A percentile compares a stretch with the other conserved stretches of the same genome.
Conservation (phyloP, 1,139 yeast species). For the Candida tetrigidarum region DNA sequence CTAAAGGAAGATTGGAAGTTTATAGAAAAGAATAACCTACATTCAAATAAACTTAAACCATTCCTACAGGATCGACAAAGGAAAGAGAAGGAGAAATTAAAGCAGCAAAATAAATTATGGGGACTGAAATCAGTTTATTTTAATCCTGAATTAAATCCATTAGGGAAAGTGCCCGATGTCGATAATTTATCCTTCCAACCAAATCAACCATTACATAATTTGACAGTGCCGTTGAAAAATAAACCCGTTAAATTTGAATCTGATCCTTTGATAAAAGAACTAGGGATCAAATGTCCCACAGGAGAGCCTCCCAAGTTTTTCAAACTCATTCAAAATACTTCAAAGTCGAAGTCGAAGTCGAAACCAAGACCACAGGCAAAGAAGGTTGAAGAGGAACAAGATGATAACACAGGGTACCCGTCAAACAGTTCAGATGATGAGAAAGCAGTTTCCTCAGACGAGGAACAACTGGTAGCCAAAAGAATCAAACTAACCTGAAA, state of each 20-base stretch:
- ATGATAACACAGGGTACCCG: conserved; percentile 3
- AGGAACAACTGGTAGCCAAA: conserved; percentile 6
- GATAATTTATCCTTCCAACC: conserved; percentile 2
- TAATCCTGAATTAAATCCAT: conserved; percentile 51
- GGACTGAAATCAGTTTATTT: conserved; percentile 45
- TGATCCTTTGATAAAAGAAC: conserved; percentile 33
- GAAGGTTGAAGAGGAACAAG: conserved; percentile 1
- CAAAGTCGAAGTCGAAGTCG: conserved; percentile 10
- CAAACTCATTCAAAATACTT: conserved; percentile 38
- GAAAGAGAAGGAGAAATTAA: conserved; percentile 20
- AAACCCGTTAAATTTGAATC: conserved; percentile 19
- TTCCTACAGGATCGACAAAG: conserved; percentile 25
- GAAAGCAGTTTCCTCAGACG: conserved; percentile 9
- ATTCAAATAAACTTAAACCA: conserved; percentile 30
- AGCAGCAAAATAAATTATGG: conserved; percentile 34
- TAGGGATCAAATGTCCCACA: conserved; percentile 36
- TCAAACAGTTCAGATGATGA: conserved; percentile 1
- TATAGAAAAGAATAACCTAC: conserved; percentile 38
- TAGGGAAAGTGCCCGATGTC: conserved; percentile 44
- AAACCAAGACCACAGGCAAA: conserved; percentile 1
- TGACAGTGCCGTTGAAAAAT: conserved; percentile 29
- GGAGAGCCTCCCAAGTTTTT: conserved; percentile 47
- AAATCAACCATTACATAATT: conserved; percentile 25
- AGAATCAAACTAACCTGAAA: conserved; percentile 11
- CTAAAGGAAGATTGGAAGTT: conserved; percentile 47